Conservation (phyloP, 1,284 basidiomycete genomes). For the Inonotus obliquus region DNA sequence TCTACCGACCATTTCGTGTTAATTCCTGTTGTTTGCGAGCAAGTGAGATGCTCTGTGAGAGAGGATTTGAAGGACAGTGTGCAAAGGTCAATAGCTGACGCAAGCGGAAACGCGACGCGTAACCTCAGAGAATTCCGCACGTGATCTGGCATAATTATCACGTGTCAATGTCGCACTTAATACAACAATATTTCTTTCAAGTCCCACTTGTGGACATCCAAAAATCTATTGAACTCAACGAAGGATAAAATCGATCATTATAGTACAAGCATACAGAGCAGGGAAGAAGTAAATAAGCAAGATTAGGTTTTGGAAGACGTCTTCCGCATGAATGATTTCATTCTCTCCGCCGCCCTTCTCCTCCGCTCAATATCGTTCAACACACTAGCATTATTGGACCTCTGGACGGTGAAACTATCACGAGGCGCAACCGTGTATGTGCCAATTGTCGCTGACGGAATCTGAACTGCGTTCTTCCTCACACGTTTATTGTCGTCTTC, state of each 20-base stretch:
- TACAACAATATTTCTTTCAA: neutral
- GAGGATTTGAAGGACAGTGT: neutral
- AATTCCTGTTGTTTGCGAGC: neutral
- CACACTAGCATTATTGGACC: slow-evolving; percentile 47
- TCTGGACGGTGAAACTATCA: slow-evolving; percentile 42
- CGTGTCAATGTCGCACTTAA: neutral
- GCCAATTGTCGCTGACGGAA: slow-evolving; percentile 65
- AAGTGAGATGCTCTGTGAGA: neutral
- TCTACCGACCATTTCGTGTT: slow-evolving; percentile 3
- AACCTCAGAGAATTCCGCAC: neutral
- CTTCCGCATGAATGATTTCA: slow-evolving; percentile 56
- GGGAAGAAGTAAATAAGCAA: neutral
- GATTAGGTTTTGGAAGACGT: slow-evolving; percentile 19
- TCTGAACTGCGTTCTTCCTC: slow-evolving; percentile 72
- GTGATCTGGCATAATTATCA: slow-evolving; percentile 1
- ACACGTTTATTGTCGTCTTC: slow-evolving; percentile 63
- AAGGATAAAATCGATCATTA: neutral
- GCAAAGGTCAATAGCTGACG: slow-evolving; percentile 12
- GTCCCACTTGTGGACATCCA: neutral
- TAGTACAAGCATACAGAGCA: neutral
- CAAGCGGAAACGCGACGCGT: slow-evolving; percentile 16
- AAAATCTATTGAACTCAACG: neutral
- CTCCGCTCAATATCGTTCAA: slow-evolving; percentile 67
- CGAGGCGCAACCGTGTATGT: slow-evolving; percentile 73
- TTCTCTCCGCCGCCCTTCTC: slow-evolving; percentile 64